Base-by-base conservation (phyloP, 768 basidiomycete species). In the Termitomyces sp. region DNA sequence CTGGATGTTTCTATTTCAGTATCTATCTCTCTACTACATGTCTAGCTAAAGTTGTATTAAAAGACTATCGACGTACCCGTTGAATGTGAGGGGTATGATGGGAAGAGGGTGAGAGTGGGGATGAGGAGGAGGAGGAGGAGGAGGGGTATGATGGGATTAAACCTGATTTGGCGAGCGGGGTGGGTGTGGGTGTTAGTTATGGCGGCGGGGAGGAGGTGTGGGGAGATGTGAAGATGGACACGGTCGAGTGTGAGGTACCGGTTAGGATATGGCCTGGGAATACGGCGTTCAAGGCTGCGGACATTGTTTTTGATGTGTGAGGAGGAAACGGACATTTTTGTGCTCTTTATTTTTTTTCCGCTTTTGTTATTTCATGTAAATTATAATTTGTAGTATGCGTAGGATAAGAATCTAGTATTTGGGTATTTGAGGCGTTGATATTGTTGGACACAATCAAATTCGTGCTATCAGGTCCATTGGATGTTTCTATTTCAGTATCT, bases 221-320 rank as follows among this genome's bases (percentile, higher is more conserved):
- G 91, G 67, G 66, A 55, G 85, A 87, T 59, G 81, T 90, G 12
- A 76, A 71, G 67, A 79, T 88, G 27, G 95, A 98, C 80, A 91
- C 87, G 59, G 93, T 98, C 18, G 96, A 97, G 71, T 97, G 95
- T 66, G 91, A 95, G 70, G 90, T 98, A 45, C 92, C 93, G 20
- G 83, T 98, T 58, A 84, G 72, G 64, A 89, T 97, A 1, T 95
- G 89, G 82, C 87, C 94, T 12, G 92, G 92, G 46, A 94, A 93
- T 73, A 95, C 92, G 4, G 89, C 87, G 46, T 94, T 91, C 73
- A 87, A 84, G 71, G 84, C 91, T 4, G 76, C 82, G 67, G 87
- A 91, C 61, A 86, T 92, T 8, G 84, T 89, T 31, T 91, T 92
- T 69, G 86, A 88, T 68, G 85, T 91, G 34, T 57, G 18, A 27